Evolutionary conservation across 1,284 basidiomycete genomes (phyloP).

Genomic region (Porogramme epimiltina): DNA sequence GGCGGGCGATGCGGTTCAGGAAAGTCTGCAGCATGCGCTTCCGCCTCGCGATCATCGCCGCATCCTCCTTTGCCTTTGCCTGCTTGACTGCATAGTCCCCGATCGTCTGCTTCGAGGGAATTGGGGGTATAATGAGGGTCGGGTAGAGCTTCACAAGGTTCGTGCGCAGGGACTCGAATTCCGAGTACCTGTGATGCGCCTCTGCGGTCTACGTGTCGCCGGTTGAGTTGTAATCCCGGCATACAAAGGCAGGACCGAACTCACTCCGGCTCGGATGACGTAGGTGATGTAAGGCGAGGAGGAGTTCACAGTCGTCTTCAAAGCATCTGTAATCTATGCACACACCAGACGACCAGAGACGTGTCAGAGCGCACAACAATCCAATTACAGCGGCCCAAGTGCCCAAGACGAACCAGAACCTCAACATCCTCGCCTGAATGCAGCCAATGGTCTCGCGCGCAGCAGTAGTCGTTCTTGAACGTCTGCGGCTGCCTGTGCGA

Average conservation of each 20-base stretch:
- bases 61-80: constrained; percentile 95
- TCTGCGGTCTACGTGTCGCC: constrained; percentile 64
- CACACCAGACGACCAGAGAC: too few relatives aligned
- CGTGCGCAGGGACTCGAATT: constrained; percentile 92
- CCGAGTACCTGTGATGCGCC: constrained; percentile 91
- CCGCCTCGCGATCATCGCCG: constrained; percentile 87
- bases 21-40: constrained; percentile 97
- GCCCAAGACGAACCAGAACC: constrained; percentile 68
- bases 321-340: constrained; percentile 95
- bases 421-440: constrained; percentile 82
- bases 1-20: constrained; percentile 84
- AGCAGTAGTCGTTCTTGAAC: constrained; percentile 76
- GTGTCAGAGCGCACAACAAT: constrained; percentile 1
- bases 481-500: constrained; percentile 53
- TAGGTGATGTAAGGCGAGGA: constrained; percentile 93
- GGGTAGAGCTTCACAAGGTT: constrained; percentile 90
- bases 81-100: constrained; percentile 98
- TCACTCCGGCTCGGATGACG: constrained; percentile 88
- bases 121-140: constrained; percentile 95
- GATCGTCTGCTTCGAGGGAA: constrained; percentile 95
- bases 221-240: not conserved
- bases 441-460: constrained; percentile 68
- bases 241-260: constrained; percentile 30
- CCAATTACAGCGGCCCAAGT: not conserved
- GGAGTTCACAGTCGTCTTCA: constrained; percentile 90